Evolutionary conservation across 2,329 filamentous ascomycete genomes (phyloP).

Genomic region (Trichophyton rubrum): DNA sequence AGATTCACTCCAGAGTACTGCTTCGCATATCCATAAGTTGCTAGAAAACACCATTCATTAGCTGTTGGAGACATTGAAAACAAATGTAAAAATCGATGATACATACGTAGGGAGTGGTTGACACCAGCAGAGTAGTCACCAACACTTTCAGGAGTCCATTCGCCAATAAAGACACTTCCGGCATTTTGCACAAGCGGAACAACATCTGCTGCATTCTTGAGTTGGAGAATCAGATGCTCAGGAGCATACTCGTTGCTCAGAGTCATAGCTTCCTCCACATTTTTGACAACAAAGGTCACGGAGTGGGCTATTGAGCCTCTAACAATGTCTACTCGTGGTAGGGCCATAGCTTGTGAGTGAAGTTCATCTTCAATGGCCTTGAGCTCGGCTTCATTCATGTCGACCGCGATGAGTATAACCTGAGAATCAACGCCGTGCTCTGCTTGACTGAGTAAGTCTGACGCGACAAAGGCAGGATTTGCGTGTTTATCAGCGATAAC

Average conservation of each 20-base stretch:
- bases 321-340: conserved; percentile 89
- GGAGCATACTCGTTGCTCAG: conserved; percentile 92
- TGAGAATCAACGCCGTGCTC: conserved; percentile 96
- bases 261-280: conserved; percentile 59
- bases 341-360: conserved; percentile 69
- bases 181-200: conserved; percentile 80
- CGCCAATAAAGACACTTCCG: conserved; percentile 87
- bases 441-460: conserved; percentile 85
- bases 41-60: conserved; percentile 36
- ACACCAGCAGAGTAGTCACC: conserved; percentile 97
- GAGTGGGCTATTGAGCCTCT: conserved; percentile 82
- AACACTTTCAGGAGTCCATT: conserved; percentile 95
- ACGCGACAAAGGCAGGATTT: conserved; percentile 89
- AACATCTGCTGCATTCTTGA: conserved; percentile 60
- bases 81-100: background rate
- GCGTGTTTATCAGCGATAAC: conserved; percentile 81
- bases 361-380: conserved; percentile 82
- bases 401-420: conserved; percentile 79
- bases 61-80: conserved; percentile 5
- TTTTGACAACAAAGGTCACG: conserved; percentile 65
- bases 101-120: conserved; percentile 92
- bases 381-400: conserved; percentile 59
- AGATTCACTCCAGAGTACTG: conserved; percentile 98
- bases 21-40: conserved; percentile 94
- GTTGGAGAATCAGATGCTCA: conserved; percentile 88